Conservation (phyloP, 169 alveolate species). For the Plasmodium inui region DNA sequence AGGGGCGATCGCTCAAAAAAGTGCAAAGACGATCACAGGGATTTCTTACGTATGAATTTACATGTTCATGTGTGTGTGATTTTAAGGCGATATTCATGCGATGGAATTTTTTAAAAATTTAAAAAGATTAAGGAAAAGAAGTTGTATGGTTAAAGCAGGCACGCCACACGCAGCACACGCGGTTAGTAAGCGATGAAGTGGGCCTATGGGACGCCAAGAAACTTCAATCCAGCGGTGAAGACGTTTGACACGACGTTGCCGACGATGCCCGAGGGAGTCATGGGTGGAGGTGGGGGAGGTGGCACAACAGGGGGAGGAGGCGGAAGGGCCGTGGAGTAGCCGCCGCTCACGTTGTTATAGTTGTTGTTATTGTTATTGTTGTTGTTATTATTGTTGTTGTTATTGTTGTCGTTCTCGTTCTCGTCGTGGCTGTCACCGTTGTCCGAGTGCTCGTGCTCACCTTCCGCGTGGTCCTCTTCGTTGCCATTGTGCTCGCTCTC, state of each 20-base stretch:
- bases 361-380: neutral
- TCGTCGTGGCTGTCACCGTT: neutral
- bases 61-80: no score
- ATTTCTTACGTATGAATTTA: neutral
- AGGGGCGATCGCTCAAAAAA: neutral
- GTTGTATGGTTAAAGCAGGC: neutral
- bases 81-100: neutral
- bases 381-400: neutral
- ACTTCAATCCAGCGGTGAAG: conserved; percentile 16
- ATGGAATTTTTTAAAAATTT: neutral
- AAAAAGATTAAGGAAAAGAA: neutral
- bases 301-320: conserved; percentile 47
- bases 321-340: conserved; percentile 29
- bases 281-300: conserved; percentile 11
- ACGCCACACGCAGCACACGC: no score
- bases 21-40: no score
- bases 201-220: conserved; percentile 17
- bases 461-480: neutral
- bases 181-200: no score
- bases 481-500: neutral
- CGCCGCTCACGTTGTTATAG: neutral
- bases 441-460: neutral
- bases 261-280: conserved; percentile 33
- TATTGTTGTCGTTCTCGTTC: neutral
- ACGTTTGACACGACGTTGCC: conserved; percentile 52